These are phyloP conservation scores for Mortierella alpina DNA, from an alignment of 192 early-diverging fungal genomes.

Conservation along the genomic window DNA sequence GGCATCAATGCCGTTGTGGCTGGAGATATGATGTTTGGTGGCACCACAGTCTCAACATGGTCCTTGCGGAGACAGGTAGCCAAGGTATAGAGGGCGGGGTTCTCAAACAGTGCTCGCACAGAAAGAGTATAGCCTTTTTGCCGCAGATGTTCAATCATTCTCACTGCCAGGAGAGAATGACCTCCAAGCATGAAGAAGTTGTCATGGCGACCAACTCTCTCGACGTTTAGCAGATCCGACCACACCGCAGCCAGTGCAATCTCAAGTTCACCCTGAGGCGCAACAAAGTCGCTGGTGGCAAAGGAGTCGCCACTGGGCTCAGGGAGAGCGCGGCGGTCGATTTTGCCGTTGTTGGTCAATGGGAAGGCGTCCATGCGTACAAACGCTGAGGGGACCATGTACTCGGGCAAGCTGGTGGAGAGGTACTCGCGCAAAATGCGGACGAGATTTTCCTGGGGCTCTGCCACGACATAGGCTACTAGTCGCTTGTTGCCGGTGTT, in stretches of 20 bases:
- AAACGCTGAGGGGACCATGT: slow-evolving; percentile 65
- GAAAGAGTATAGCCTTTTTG: no score
- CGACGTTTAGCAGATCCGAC: background rate
- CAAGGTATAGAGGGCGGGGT: no score
- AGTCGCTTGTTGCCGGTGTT: slow-evolving; percentile 64
- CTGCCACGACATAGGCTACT: slow-evolving; percentile 60
- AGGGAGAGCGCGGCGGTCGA: slow-evolving; percentile 41
- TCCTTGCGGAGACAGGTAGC: no score
- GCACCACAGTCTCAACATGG: no score
- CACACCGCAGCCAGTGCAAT: background rate
- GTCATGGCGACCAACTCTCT: background rate
- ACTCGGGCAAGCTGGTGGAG: slow-evolving; percentile 54
- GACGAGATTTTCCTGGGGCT: no score
- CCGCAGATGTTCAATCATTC: background rate
- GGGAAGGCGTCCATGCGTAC: slow-evolving; percentile 20
- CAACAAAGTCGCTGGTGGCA: background rate
- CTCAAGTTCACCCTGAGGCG: slow-evolving; percentile 3
- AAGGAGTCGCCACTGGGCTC: background rate
- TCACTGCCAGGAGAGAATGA: background rate
- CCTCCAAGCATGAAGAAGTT: slow-evolving; percentile 18
- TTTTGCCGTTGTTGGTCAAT: slow-evolving; percentile 26
- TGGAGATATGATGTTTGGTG: no score
- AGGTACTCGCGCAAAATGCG: background rate
- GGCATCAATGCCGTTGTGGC: no score
- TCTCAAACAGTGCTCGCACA: no score